Evolutionary conservation across 164 flowering plant species (phyloP), one percentile per base, ranked within the genome.

Genomic region (Nelumbo lutea): DNA sequence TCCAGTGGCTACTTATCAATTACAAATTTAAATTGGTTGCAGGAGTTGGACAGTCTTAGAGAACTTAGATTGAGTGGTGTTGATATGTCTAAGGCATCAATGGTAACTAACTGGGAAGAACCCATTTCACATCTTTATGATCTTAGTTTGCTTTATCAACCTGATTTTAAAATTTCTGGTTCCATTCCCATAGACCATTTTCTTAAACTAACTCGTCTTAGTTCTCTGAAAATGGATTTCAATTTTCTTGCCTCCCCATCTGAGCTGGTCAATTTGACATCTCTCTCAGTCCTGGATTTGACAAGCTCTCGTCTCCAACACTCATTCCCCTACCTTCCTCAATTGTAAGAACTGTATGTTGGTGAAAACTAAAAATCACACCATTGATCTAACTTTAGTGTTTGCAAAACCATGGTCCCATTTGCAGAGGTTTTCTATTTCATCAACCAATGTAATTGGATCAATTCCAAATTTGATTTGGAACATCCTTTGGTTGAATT

Each of bases 131-230:
- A 61, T 40, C 67, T 74, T 51, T 14, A 61, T 7, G 47, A 70
- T 47, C 67, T 74, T 9, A 69, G 77, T 62, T 10, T 39, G 58
- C 77, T 75, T 53, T n/a, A n/a, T 50, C 74, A 71, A 13, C 67
- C 75, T 4, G 10, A 64, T 62, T 75, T 69, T 51, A 43, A 60
- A 64, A 63, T 75, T 67, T 71, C 68, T 2, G 61, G 78, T 53
- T 38, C 64, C 2, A 14, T 75, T 67, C 75, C 72, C 0, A 39
- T 62, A 2, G 4, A 56, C 14, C 56, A 71, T 7, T 66, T 65
- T 9, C 74, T 62, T 38, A 75, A 75, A 61, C 65, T 71, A 46
- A 11, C 73, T 4, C 14, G 11, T 63, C 78, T 70, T 11, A 57
- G 50, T 14, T 48, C 6, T 44, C 66, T 71, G 13, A 4, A 3